Evolutionary conservation across 2,329 filamentous ascomycete genomes (phyloP).

Genomic region (Aureobasidium melanogenum): DNA sequence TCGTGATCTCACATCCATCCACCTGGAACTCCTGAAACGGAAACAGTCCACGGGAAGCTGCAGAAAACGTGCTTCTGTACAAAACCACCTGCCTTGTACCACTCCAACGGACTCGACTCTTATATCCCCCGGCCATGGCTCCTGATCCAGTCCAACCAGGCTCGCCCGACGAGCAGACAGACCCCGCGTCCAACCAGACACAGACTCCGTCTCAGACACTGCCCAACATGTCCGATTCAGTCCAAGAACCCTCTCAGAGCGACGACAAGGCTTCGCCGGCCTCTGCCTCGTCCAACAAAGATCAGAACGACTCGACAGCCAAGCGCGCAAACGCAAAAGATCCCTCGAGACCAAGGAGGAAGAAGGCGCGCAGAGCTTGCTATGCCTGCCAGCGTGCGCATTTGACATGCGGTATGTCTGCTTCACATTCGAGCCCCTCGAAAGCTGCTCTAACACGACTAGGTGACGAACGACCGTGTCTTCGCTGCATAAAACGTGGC

Average conservation of each 20-base stretch:
- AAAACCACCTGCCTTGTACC: neutral
- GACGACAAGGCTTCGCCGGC: slow-evolving; percentile 28
- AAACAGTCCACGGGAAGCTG: slow-evolving; percentile 10
- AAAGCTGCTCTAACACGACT: neutral
- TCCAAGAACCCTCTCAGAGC: slow-evolving; percentile 29
- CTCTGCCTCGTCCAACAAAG: slow-evolving; percentile 17
- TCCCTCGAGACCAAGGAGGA: slow-evolving; percentile 76
- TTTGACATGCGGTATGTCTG: slow-evolving; percentile 86
- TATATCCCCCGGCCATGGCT: slow-evolving; percentile 12
- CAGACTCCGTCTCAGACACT: neutral
- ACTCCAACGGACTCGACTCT: neutral
- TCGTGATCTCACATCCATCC: slow-evolving; percentile 9
- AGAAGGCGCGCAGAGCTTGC: slow-evolving; percentile 92
- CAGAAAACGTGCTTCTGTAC: slow-evolving; percentile 9
- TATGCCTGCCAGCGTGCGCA: slow-evolving; percentile 96
- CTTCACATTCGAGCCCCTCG: neutral
- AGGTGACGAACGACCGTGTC: slow-evolving; percentile 89
- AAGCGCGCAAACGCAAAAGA: slow-evolving; percentile 62
- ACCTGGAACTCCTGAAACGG: slow-evolving; percentile 7
- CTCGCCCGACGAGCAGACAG: neutral
- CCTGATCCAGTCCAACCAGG: slow-evolving; percentile 20
- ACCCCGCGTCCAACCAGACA: neutral
- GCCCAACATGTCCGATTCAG: slow-evolving; percentile 34
- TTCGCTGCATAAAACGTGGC: slow-evolving; percentile 87
- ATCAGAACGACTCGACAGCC: slow-evolving; percentile 24